A percentile compares a stretch with the other conserved stretches of the same genome.
Conservation (phyloP, 2,329 filamentous ascomycete genomes). For the Arthrobotrys iridis region DNA sequence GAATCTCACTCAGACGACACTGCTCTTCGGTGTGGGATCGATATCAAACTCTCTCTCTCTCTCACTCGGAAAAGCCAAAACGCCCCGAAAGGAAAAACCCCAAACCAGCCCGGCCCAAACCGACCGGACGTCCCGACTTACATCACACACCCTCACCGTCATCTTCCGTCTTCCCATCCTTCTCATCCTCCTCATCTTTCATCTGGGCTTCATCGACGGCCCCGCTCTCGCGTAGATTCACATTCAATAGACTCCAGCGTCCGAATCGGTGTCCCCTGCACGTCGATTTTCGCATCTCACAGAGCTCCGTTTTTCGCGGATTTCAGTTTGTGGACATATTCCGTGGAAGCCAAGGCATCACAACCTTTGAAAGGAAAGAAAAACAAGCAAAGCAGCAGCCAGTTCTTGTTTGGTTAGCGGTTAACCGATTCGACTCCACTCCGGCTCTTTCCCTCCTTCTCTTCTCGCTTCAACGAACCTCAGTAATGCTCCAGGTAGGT, state of each 20-base stretch:
- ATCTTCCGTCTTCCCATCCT: not conserved
- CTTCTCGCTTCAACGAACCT: conserved; percentile 50
- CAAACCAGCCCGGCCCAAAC: conserved; percentile 1
- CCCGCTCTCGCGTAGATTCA: not conserved
- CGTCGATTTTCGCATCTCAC: conserved; percentile 35
- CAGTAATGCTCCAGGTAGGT: conserved; percentile 54
- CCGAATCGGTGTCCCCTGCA: conserved; percentile 3
- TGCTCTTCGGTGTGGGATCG: not conserved
- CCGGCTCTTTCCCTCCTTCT: conserved; percentile 39
- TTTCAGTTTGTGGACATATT: conserved; percentile 38
- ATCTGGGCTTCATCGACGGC: conserved; percentile 1
- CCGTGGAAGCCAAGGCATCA: conserved; percentile 36
- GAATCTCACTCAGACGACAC: conserved; percentile 1
- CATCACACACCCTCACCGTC: conserved; percentile 24
- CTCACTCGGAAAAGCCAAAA: conserved; percentile 14
- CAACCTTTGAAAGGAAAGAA: too few species aligned
- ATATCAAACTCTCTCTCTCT: conserved; percentile 20
- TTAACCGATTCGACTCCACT: conserved; percentile 50
- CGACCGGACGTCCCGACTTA: conserved; percentile 19
- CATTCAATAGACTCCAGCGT: not conserved
- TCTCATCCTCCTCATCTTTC: conserved; percentile 8
- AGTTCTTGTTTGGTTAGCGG: conserved; percentile 45
- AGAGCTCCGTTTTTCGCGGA: conserved; percentile 40
- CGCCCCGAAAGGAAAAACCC: conserved; percentile 13
- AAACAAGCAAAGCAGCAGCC: conserved; percentile 30